A percentile compares a stretch with the other conserved stretches of the same genome.
phyloP scores from a whole-genome alignment of 331 rosid genomes.

The Dryas integrifolia region DNA sequence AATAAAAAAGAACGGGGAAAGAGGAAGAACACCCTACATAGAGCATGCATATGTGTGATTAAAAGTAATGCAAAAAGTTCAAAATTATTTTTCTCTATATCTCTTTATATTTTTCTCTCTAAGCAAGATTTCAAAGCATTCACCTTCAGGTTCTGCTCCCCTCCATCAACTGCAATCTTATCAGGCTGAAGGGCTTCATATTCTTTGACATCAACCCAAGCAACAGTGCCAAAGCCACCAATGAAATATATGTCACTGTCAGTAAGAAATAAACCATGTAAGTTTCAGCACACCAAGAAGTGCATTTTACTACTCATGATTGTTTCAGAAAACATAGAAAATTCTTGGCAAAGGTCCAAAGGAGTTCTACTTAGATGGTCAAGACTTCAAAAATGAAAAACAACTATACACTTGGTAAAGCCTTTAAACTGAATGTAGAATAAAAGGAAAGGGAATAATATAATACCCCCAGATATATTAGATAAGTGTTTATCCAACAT shows the following conservation, averaged over 20 bases:
- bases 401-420: background rate
- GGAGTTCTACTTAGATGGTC: background rate
- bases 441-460: no score
- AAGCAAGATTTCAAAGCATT: background rate
- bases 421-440: no score
- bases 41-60: background rate
- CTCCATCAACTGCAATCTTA: conserved; percentile 94
- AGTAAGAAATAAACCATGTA: conserved; percentile 24
- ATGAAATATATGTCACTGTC: conserved; percentile 94
- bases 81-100: no score
- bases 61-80: background rate
- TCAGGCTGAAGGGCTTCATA: conserved; percentile 92
- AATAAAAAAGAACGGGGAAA: no score
- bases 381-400: background rate
- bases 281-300: background rate
- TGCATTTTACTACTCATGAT: conserved; percentile 2
- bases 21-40: background rate
- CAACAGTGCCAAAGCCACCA: conserved; percentile 99
- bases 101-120: background rate
- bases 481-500: no score
- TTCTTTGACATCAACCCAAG: conserved; percentile 97
- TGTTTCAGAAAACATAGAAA: background rate
- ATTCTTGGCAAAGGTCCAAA: background rate
- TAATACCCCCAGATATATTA: no score
- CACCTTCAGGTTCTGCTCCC: conserved; percentile 93